Percentiles rank a stretch among this genome's conserved stretches.
These are phyloP conservation scores for Leishmania guyanensis DNA, from an alignment of 208 protist genomes.

Conservation along the genomic window DNA sequence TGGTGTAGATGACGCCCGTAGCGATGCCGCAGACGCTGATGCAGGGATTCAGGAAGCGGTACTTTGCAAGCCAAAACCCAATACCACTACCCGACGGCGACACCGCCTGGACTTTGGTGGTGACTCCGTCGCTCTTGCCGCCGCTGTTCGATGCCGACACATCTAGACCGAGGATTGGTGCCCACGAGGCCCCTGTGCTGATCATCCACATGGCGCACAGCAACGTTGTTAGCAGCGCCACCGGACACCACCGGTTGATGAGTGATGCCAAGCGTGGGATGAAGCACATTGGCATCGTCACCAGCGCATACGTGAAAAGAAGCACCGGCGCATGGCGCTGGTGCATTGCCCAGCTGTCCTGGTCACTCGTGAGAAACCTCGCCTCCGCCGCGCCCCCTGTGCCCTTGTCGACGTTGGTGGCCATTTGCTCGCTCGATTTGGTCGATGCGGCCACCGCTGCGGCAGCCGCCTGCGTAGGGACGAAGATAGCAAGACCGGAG, in stretches of 20 bases:
- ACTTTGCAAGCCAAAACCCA: slow-evolving; percentile 16
- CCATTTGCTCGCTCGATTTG: slow-evolving; percentile 21
- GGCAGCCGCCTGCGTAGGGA: slow-evolving; percentile 25
- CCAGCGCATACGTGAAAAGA: slow-evolving; percentile 27
- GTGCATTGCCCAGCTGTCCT: slow-evolving; percentile 24
- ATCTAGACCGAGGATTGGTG: slow-evolving; percentile 13
- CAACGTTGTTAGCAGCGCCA: slow-evolving; percentile 28
- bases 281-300: slow-evolving; percentile 32
- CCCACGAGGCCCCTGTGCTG: slow-evolving; percentile 32
- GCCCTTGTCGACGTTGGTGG: slow-evolving; percentile 9
- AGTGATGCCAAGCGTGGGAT: slow-evolving; percentile 27
- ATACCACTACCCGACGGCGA: background rate
- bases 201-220: slow-evolving; percentile 27
- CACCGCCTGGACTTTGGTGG: background rate
- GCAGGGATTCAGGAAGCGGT: slow-evolving; percentile 12
- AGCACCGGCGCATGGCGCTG: slow-evolving; percentile 23
- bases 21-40: slow-evolving; percentile 17
- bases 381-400: slow-evolving; percentile 4
- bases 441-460: slow-evolving; percentile 11
- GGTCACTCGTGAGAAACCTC: background rate
- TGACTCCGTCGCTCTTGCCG: slow-evolving; percentile 4
- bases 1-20: slow-evolving; percentile 33
- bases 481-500: slow-evolving; percentile 27
- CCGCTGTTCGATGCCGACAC: background rate
- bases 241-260: slow-evolving; percentile 31